Base-by-base conservation (phyloP, 2,329 filamentous ascomycete species). In the Aspergillus intermedius region DNA sequence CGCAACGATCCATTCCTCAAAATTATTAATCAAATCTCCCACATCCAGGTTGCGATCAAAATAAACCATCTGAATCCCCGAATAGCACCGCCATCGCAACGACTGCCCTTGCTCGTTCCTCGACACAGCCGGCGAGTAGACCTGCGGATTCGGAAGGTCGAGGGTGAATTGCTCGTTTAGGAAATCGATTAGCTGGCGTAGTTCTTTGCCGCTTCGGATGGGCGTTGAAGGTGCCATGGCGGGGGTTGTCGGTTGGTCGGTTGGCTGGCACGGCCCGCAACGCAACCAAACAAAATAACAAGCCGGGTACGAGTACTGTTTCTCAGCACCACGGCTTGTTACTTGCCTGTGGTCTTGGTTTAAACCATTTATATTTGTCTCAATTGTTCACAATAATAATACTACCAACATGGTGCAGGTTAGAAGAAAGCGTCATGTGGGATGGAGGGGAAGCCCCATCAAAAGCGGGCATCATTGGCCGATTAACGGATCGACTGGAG, bases 101-200 rank as follows among this genome's bases (percentile, higher is more conserved):
- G 60, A 52, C 5, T 46, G 52, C 0, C 60, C 51, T 4, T 46
- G 52, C 3, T 58, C 46, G 2, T 55, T 46, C 0, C 43, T 35
- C 4, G 10, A 30, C 0, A 45, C 43, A 0, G 53, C 51, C 0
- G 61, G 63, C 0, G 60, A 62, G 30, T 47, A 54, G 10, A 53
- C 39, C 1, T 35, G 46, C 1, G 55, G 57, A 39, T 60, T 60
- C 2, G 63, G 64, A 5, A 72, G 64, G 12, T 66, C 58, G 2
- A 72, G 54, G 2, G 56, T 58, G 52, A 63, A 73, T 28, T 56
- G 50, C 2, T 57, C 45, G 52, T 71, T 73, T 35, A 73, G 55
- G 3, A 45, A 25, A 23, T 65, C 52, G 42, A 72, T 62, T 8
- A 65, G 49, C 7, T 56, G 44, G 15, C 56, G 46, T 37, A 67